Percentiles rank a stretch among this genome's conserved stretches.
phyloP scores from a whole-genome alignment of 140 eudicot genomes.

The Bidens hawaiensis region DNA sequence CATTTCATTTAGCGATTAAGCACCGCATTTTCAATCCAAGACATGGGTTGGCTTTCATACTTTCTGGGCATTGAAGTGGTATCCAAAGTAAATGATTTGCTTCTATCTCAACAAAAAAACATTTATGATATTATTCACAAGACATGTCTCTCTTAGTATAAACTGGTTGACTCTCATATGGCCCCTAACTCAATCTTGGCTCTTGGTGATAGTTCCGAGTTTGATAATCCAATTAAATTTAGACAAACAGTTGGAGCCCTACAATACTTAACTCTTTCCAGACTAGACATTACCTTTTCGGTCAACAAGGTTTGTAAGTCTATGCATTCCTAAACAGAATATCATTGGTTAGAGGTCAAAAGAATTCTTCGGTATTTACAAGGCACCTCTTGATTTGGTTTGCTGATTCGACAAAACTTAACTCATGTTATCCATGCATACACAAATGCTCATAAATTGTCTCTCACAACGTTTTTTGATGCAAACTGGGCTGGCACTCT shows the following conservation, averaged over 20 bases:
- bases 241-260: neutral
- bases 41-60: neutral
- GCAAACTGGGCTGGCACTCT: no score
- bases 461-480: no score
- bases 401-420: neutral
- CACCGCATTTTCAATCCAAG: neutral
- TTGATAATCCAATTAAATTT: neutral
- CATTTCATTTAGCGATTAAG: no score
- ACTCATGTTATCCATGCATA: neutral
- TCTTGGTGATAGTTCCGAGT: neutral
- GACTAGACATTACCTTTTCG: no score
- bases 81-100: neutral
- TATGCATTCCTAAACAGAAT: no score
- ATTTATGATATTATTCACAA: neutral
- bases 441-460: no score
- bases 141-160: neutral
- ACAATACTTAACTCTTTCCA: neutral
- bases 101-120: neutral
- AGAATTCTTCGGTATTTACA: neutral
- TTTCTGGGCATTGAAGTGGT: neutral
- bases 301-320: no score
- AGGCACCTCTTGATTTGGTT: neutral
- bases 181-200: neutral
- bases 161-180: neutral
- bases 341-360: no score